Evolutionary conservation across 495 filamentous ascomycete species (phyloP).

Genomic region (Bacidia rubella): DNA sequence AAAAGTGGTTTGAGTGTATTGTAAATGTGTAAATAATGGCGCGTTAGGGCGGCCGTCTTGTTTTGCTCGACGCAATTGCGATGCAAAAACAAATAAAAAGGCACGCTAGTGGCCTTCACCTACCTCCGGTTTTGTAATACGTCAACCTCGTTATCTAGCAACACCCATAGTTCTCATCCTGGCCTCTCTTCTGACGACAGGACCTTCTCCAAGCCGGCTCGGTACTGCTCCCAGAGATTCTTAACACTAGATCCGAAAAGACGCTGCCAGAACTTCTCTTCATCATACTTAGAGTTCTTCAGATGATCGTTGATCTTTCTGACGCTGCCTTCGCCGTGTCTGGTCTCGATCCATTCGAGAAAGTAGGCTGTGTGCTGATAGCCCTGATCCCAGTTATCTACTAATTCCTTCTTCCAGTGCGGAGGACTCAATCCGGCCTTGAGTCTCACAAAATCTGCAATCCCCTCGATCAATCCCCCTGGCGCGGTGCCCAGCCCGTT

Average conservation of each 20-base stretch:
- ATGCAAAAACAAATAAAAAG: too few relatives aligned
- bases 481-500: conserved; percentile 50
- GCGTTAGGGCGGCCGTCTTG: too few relatives aligned
- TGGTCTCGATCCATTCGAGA: conserved; percentile 40
- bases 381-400: conserved; percentile 70
- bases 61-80: too few relatives aligned
- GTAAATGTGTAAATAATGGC: too few relatives aligned
- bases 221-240: conserved; percentile 66
- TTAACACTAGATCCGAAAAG: conserved; percentile 51
- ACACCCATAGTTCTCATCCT: not conserved
- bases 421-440: conserved; percentile 59
- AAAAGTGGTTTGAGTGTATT: too few relatives aligned
- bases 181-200: not conserved
- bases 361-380: conserved; percentile 93
- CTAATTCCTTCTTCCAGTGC: conserved; percentile 59
- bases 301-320: conserved; percentile 19
- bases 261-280: conserved; percentile 55
- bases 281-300: conserved; percentile 34
- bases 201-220: conserved; percentile 12
- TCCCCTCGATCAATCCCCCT: conserved; percentile 75
- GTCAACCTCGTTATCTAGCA: too few relatives aligned
- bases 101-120: not conserved
- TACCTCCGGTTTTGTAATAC: too few relatives aligned
- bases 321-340: conserved; percentile 16
- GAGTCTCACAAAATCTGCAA: conserved; percentile 88